Evolutionary conservation across 1,284 basidiomycete genomes (phyloP).

Genomic region (Ganoderma boninense): DNA sequence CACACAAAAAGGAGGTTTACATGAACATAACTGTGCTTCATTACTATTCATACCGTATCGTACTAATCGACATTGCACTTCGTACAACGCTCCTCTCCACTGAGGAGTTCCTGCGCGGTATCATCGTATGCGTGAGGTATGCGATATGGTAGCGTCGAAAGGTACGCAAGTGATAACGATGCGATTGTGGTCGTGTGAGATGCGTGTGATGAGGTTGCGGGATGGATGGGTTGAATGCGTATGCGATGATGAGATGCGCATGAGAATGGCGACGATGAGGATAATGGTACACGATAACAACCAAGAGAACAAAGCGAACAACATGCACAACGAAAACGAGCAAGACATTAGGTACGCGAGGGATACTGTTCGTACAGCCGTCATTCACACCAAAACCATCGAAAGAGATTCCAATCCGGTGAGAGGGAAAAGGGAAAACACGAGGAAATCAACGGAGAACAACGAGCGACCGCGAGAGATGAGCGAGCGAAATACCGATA

Average conservation of each 20-base stretch:
- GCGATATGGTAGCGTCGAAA: conserved; percentile 4
- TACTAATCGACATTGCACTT: conserved; percentile 18
- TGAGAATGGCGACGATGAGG: not conserved
- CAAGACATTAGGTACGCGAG: conserved; percentile 21
- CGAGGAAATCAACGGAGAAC: conserved; percentile 9
- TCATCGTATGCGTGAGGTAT: conserved; percentile 25
- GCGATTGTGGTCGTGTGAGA: conserved; percentile 8
- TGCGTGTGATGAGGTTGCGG: not conserved
- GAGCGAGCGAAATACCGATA: conserved; percentile 30
- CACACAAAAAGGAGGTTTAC: not conserved
- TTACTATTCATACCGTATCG: conserved; percentile 25
- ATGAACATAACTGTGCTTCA: conserved; percentile 5
- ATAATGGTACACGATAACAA: conserved; percentile 27
- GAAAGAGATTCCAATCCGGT: conserved; percentile 12
- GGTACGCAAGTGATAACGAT: conserved; percentile 18
- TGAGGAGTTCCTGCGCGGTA: conserved; percentile 18
- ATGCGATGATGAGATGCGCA: conserved; percentile 23
- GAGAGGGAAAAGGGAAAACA: conserved; percentile 8
- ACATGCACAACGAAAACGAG: conserved; percentile 25
- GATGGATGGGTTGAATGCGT: conserved; percentile 7
- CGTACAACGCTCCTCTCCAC: conserved; percentile 13
- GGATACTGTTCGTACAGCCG: conserved; percentile 30
- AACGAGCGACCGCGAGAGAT: conserved; percentile 27
- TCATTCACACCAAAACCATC: conserved; percentile 10
- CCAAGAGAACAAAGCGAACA: conserved; percentile 26